A percentile compares a stretch with the other conserved stretches of the same genome.
phyloP scores from a whole-genome alignment of 2,329 filamentous ascomycete genomes.

The Phaeosphaeriaceae sp. region DNA sequence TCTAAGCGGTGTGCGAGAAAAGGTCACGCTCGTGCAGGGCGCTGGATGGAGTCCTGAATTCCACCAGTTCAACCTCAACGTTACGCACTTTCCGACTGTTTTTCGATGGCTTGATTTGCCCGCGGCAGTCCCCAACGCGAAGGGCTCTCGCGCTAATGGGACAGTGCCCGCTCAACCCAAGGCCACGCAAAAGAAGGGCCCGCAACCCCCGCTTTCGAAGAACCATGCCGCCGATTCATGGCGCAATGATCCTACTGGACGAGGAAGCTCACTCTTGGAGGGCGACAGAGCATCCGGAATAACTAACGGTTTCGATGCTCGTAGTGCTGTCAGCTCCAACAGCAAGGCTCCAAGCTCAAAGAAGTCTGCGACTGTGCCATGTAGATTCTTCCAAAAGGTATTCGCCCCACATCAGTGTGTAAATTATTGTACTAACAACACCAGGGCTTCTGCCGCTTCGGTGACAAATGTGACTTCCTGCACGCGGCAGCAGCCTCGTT shows the following conservation, averaged over 20 bases:
- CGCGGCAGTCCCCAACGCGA: slow-evolving; percentile 4
- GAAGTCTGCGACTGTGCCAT: slow-evolving; percentile 5
- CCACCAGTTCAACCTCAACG: slow-evolving; percentile 56
- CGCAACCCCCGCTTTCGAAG: neutral
- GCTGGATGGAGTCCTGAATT: slow-evolving; percentile 62
- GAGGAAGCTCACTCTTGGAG: slow-evolving; percentile 8
- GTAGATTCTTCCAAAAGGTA: slow-evolving; percentile 37
- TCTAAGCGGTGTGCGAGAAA: slow-evolving; percentile 57
- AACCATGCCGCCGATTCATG: slow-evolving; percentile 12
- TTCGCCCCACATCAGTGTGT: neutral
- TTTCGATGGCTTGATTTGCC: slow-evolving; percentile 53
- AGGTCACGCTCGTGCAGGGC: slow-evolving; percentile 64
- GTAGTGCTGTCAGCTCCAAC: slow-evolving; percentile 9
- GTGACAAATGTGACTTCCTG: slow-evolving; percentile 28
- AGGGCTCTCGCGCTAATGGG: slow-evolving; percentile 5
- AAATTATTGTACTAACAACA: slow-evolving; percentile 3
- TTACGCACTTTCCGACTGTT: slow-evolving; percentile 60
- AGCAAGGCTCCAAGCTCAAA: slow-evolving; percentile 4
- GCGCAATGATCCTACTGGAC: slow-evolving; percentile 9
- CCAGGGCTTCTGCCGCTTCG: slow-evolving; percentile 32
- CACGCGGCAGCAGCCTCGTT: slow-evolving; percentile 12
- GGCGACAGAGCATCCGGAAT: slow-evolving; percentile 2
- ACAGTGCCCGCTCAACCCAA: slow-evolving; percentile 3
- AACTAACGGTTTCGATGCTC: slow-evolving; percentile 12
- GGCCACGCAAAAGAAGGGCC: slow-evolving; percentile 4